Percentiles rank a stretch among this genome's conserved stretches.
Evolutionary conservation across 2,329 filamentous ascomycete species (phyloP).

Genomic region (Exophiala spinifera): DNA sequence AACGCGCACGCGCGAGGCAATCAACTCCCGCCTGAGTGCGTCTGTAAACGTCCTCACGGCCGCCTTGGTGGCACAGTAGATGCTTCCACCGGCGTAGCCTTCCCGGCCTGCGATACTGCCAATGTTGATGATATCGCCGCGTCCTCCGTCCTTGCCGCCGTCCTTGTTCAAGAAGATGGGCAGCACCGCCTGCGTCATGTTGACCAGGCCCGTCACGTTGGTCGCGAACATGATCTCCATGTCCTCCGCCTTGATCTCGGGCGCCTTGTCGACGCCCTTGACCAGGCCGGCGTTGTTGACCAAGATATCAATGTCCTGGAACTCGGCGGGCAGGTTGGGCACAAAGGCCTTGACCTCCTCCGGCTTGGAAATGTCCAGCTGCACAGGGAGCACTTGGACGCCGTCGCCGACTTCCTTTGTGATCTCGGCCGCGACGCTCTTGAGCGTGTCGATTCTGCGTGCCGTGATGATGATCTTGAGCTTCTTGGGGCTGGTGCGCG

Average conservation of each 20-base stretch:
- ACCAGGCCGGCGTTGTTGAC: conserved; percentile 97
- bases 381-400: conserved; percentile 76
- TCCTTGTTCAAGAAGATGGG: conserved; percentile 68
- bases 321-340: conserved; percentile 70
- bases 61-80: conserved; percentile 92
- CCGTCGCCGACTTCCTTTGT: conserved; percentile 70
- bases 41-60: conserved; percentile 84
- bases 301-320: conserved; percentile 78
- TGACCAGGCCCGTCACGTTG: conserved; percentile 91
- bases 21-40: conserved; percentile 74
- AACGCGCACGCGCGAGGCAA: conserved; percentile 74
- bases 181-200: conserved; percentile 90
- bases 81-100: conserved; percentile 77
- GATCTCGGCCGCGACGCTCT: conserved; percentile 74
- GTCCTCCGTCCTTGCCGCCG: conserved; percentile 58
- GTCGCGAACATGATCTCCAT: conserved; percentile 85
- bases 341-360: conserved; percentile 73
- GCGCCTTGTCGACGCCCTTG: conserved; percentile 80
- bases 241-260: conserved; percentile 77
- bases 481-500: conserved; percentile 73
- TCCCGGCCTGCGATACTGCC: conserved; percentile 89
- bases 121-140: conserved; percentile 93
- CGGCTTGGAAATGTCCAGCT: conserved; percentile 81
- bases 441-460: conserved; percentile 74
- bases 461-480: conserved; percentile 86